These are phyloP conservation scores for Cajanus cajan DNA, from an alignment of 306 rosid species.

Conservation along the genomic window DNA sequence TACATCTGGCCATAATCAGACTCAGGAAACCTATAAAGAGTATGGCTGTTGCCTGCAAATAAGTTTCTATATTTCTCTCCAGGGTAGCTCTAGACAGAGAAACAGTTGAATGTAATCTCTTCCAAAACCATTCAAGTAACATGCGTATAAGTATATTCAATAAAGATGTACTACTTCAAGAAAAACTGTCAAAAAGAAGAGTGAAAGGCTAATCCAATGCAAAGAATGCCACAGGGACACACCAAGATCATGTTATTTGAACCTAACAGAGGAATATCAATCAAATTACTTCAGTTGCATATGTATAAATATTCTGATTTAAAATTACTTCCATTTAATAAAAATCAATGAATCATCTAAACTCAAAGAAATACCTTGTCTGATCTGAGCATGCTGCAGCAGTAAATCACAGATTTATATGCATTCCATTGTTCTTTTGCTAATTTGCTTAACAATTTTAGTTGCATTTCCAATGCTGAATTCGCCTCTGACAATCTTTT, in stretches of 20 bases:
- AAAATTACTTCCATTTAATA: conserved; percentile 13
- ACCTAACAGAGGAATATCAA: conserved; percentile 15
- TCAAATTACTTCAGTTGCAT: conserved; percentile 10
- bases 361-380: conserved; percentile 59
- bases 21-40: neutral
- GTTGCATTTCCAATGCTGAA: conserved; percentile 68
- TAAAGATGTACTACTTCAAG: conserved; percentile 6
- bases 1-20: neutral
- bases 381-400: conserved; percentile 68
- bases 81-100: neutral
- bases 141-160: neutral
- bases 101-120: neutral
- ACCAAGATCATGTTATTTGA: neutral
- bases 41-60: conserved; percentile 4
- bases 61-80: conserved; percentile 11
- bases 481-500: conserved; percentile 81
- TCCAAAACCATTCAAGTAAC: conserved; percentile 11
- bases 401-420: conserved; percentile 55
- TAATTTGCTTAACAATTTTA: conserved; percentile 57
- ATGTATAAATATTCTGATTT: conserved; percentile 7
- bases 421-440: conserved; percentile 88
- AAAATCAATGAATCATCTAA: conserved; percentile 18
- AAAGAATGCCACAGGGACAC: neutral
- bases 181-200: neutral
- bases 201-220: conserved; percentile 6